Evolutionary conservation across 2,329 filamentous ascomycete genomes (phyloP), one percentile per base, ranked within the genome.

Genomic region (Apiospora hydei): DNA sequence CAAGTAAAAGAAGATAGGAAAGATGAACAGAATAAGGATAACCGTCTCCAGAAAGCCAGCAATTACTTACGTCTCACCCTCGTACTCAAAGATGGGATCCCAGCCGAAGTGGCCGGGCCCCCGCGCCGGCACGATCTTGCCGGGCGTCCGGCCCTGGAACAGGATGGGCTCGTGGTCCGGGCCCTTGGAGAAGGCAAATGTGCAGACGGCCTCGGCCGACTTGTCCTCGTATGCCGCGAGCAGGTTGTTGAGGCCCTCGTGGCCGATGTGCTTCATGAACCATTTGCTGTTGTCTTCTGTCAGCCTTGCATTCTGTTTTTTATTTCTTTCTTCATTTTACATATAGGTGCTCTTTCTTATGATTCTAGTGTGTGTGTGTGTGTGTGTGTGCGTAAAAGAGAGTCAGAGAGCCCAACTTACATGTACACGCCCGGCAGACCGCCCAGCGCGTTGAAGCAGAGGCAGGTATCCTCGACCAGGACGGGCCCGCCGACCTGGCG

Each of bases 381-480:
- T n/a, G 38, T 16, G 13, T 16, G 26, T 57, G 51, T 14, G 10
- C 4, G 24, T 16, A 34, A 47, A 2, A 18, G 26, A 21, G 18
- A 8, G 18, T 21, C 3, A 69, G 43, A 21, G 53, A 84, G 90
- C 18, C 18, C 14, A 4, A 61, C 57, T 13, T n/a, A 64, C 57
- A 99, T 97, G 82, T 99, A 99, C 53, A 96, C 94, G 1, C 96
- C 96, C 1, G 96, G 96, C 43, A 99, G 88, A n/a, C 95, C 95
- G 72, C 93, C 91, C 73, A 98, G 88, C 26, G 96, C 95, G 80
- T 93, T 92, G 81, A 98, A 99, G 85, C 95, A 97, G 68, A 99
- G 87, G 76, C 95, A 95, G 21, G 96, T 99, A 83, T 99, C 96
- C 84, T 99, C 96, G 14, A 98, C 96, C 51, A 99, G 87, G 11